Conservation (phyloP, 139 green algal genomes). For the Closterium sp. region DNA sequence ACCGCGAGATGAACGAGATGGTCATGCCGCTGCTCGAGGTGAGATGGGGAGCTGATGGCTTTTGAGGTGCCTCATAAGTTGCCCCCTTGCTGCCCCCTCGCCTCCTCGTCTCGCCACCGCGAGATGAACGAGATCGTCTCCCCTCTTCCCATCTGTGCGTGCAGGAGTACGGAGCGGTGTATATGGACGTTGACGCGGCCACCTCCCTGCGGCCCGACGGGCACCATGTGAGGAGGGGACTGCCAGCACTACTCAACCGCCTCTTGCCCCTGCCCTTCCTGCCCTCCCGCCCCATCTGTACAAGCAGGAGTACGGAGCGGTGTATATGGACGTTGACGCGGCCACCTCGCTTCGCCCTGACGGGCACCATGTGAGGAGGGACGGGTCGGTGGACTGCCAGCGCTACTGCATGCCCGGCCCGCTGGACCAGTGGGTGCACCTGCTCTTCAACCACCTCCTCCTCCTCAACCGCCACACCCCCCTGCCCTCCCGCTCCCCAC, state of each 20-base stretch:
- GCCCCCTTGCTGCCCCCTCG: neutral
- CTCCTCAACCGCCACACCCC: neutral
- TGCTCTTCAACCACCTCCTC: neutral
- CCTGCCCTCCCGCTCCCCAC: neutral
- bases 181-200: neutral
- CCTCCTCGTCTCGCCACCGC: neutral
- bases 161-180: neutral
- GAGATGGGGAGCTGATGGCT: too few species aligned
- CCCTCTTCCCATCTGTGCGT: too few species aligned
- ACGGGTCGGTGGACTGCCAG: neutral
- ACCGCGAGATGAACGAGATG: neutral
- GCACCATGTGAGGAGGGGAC: too few species aligned
- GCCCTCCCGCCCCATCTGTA: too few species aligned
- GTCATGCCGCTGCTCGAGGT: neutral
- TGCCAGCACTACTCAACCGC: too few species aligned
- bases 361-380: neutral
- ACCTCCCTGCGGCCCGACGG: too few species aligned
- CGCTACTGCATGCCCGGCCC: constrained; percentile 16
- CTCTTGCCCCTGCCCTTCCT: too few species aligned
- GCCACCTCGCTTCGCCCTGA: constrained; percentile 4
- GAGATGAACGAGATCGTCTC: neutral
- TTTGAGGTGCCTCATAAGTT: too few species aligned
- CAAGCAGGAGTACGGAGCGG: neutral
- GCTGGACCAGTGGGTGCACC: constrained; percentile 2
- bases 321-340: constrained; percentile 5